Evolutionary conservation across 345 rosid species (phyloP).

Genomic region (Murraya paniculata): DNA sequence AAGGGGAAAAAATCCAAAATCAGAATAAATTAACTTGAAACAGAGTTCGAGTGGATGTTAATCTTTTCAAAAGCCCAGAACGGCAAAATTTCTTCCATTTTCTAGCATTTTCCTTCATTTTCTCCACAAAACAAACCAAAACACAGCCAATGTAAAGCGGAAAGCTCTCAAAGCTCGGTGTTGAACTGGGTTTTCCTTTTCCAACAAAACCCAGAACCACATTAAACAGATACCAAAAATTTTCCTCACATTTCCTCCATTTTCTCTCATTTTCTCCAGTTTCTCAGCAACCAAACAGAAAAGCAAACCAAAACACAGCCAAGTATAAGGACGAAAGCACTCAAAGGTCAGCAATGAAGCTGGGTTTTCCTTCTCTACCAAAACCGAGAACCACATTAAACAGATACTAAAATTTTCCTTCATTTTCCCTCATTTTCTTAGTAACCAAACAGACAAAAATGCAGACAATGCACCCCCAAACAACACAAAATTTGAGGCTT

Average conservation of each 20-base stretch:
- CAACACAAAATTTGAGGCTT: neutral
- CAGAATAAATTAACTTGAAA: neutral
- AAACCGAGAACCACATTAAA: neutral
- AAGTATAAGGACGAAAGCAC: neutral
- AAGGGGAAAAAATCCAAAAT: neutral
- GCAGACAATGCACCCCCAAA: neutral
- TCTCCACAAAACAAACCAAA: too few species aligned
- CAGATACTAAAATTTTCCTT: neutral
- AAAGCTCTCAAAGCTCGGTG: neutral
- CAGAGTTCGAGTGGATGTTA: neutral
- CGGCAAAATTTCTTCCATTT: too few species aligned
- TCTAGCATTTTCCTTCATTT: too few species aligned
- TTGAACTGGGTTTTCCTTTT: neutral
- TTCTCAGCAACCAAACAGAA: slow-evolving; percentile 22
- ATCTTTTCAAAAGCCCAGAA: neutral
- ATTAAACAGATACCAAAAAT: neutral
- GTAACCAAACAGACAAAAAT: neutral
- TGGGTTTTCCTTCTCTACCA: neutral
- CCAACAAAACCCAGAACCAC: slow-evolving; percentile 6
- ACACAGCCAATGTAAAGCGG: neutral
- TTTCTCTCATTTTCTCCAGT: slow-evolving; percentile 10
- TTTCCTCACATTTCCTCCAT: neutral
- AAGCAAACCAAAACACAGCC: neutral
- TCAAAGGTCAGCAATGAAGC: neutral
- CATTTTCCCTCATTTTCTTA: neutral